phyloP scores from a whole-genome alignment of 1,284 basidiomycete genomes.

The Leccinum fuscescens region DNA sequence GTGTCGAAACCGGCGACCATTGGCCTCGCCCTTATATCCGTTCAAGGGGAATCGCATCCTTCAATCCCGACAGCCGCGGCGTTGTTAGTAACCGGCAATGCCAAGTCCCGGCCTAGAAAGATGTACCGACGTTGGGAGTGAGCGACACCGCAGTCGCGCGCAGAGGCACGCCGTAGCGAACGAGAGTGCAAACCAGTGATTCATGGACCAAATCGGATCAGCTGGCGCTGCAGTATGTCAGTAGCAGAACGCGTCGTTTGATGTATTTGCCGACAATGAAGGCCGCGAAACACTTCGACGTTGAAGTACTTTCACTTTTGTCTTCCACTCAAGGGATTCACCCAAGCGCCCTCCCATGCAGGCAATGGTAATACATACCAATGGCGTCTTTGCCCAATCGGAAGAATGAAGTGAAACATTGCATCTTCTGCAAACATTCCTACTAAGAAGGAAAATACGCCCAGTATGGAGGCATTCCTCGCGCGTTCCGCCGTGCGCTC shows the following conservation, averaged over 20 bases:
- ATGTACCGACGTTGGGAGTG: no score
- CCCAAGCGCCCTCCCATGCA: background rate
- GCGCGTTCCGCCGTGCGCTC: background rate
- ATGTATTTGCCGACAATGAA: no score
- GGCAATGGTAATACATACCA: background rate
- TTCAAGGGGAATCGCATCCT: background rate
- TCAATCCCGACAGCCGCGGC: background rate
- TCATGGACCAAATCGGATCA: no score
- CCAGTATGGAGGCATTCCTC: background rate
- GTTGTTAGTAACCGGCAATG: background rate
- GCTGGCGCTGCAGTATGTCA: background rate
- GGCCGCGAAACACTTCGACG: no score
- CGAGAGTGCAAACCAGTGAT: no score
- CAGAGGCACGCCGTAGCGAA: no score
- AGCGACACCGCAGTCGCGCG: no score
- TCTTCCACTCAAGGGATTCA: background rate
- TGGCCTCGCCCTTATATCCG: background rate
- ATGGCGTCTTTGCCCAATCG: background rate
- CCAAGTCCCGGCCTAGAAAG: background rate
- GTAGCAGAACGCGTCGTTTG: background rate
- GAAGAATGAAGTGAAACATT: background rate
- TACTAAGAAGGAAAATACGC: background rate
- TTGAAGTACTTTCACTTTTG: background rate
- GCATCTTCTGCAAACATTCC: background rate
- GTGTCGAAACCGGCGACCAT: background rate